Conservation (phyloP, 768 basidiomycete genomes). For the Rossbeevera mucosa region DNA sequence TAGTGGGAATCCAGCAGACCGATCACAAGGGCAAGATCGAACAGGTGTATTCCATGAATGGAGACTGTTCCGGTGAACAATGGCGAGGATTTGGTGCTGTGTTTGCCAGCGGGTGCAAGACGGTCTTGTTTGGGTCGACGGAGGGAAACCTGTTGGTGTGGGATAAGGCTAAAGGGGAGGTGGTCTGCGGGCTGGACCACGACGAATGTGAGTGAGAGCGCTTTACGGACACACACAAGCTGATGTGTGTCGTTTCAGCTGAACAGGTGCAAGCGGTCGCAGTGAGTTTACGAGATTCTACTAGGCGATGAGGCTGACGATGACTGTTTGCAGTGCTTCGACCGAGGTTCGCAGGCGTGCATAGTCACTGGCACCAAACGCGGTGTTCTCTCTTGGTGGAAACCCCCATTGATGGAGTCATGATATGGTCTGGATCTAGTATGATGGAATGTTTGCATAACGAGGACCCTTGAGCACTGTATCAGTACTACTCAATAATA, state of each 20-base stretch:
- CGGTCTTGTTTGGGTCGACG: constrained; percentile 52
- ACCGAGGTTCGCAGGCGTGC: constrained; percentile 36
- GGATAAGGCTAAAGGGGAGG: constrained; percentile 50
- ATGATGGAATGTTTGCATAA: constrained; percentile 31
- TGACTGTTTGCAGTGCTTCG: constrained; percentile 37
- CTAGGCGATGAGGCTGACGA: constrained; percentile 24
- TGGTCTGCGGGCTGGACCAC: constrained; percentile 60
- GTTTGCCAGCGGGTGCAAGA: constrained; percentile 50
- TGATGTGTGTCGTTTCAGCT: constrained; percentile 22
- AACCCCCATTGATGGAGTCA: constrained; percentile 26
- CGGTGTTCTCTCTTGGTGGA: constrained; percentile 59
- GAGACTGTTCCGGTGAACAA: constrained; percentile 25
- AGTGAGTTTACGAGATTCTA: constrained; percentile 20
- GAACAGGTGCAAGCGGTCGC: constrained; percentile 32
- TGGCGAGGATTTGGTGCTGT: constrained; percentile 43
- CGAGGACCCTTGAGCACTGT: constrained; percentile 28
- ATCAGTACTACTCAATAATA: constrained; percentile 29
- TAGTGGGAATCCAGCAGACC: constrained; percentile 47
- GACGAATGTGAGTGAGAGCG: constrained; percentile 43
- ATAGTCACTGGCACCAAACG: constrained; percentile 55
- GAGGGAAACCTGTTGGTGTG: constrained; percentile 58
- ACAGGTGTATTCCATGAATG: constrained; percentile 46
- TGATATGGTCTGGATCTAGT: constrained; percentile 22
- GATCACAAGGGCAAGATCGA: constrained; percentile 52
- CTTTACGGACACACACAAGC: neutral